Evolutionary conservation across 2,329 filamentous ascomycete genomes (phyloP), one percentile per base, ranked within the genome.

Genomic region (Neonectria magnoliae): DNA sequence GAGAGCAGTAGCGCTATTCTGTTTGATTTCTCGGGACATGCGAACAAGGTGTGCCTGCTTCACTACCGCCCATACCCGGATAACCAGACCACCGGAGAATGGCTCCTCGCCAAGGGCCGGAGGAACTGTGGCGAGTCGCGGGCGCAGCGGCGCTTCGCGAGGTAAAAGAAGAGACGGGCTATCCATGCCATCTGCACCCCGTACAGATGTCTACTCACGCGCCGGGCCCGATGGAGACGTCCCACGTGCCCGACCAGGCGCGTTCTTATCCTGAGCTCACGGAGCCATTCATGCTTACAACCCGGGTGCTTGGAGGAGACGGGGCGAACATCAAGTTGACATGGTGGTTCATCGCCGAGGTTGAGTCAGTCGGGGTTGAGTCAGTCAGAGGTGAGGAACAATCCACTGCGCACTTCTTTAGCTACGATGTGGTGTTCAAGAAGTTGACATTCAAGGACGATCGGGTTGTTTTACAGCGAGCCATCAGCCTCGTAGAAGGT

Each of bases 101-200:
- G 67, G 59, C 60, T 68, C 11, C 59, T 70, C 5, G 60, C 69
- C 52, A 71, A 72, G 33, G 62, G 65, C 31, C 68, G 69, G 13
- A 60, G 60, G 8, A 66, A 67, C 48, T 57, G 57, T 44, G 55
- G 47, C 33, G 64, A 69, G 38, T 33, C 60, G 10, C 60, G 64
- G 14, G 54, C 13, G 60, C 53, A 4, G 61, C 69, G 1, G 68
- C 66, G 8, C 27, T 70, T 9, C 63, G 66, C 20, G 66, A 70
- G 18, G 33, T 60, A 16, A 41, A 41, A 10, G 60, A 70, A 47
- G 66, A 70, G 51, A 69, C 55, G 47, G 64, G 66, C 14, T 68
- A 57, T 18, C 16, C 41, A 22, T 66, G 64, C 41, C 53, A 41
- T 14, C 54, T 63, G 27, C 31, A 42, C 20, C 64, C 60, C 33